Evolutionary conservation across 73 alveolate genomes (phyloP), one percentile per base, ranked within the genome.

Genomic region (Halteria grandinella): DNA sequence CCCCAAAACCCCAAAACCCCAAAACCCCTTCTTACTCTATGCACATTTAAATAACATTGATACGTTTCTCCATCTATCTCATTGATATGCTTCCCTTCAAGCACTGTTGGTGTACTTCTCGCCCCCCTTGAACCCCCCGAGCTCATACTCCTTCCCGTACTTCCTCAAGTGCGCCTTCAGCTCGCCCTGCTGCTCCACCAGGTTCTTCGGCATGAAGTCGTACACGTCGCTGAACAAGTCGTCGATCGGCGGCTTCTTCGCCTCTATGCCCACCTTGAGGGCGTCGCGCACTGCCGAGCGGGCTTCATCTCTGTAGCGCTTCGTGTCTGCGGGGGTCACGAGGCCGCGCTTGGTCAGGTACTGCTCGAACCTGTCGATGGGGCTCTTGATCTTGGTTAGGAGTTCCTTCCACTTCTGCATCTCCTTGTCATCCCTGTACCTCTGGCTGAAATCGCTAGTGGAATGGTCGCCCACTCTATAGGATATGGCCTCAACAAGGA

Each of bases 391-490:
- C 57, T 82, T 82, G 25, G 36, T 59, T 7, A 60, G 21, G 40
- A 83, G 66, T 70, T 69, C 90, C 20, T 75, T 83, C 94, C 69
- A 70, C 55, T 73, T 85, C 88, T 59, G 79, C 91, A 90, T 90
- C 75, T 90, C 97, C 37, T 60, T 87, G 41, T 88, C 92, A 36
- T 83, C 78, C 84, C 95, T 87, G 52, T 87, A 91, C 50, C 86
- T 64, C 55, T 87, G 84, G 21, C 94, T 77, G 77, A 87, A 91
- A 72, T 95, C 99, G 51, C 95, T 77, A 18, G 99, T 95, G 27
- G 98, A 91, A 57, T 95, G 99, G 66, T 93, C 97, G 17, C 99
- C 99, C 73, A 57, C 97, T 87, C 97, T 88, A 70, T 95, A 95
- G 50, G 98, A 83, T 75, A 95, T 95, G 33, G 90, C 93, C 80